These are phyloP conservation scores for Cercospora zeae-maydis DNA, from an alignment of 2,329 filamentous ascomycete genomes.

Conservation along the genomic window DNA sequence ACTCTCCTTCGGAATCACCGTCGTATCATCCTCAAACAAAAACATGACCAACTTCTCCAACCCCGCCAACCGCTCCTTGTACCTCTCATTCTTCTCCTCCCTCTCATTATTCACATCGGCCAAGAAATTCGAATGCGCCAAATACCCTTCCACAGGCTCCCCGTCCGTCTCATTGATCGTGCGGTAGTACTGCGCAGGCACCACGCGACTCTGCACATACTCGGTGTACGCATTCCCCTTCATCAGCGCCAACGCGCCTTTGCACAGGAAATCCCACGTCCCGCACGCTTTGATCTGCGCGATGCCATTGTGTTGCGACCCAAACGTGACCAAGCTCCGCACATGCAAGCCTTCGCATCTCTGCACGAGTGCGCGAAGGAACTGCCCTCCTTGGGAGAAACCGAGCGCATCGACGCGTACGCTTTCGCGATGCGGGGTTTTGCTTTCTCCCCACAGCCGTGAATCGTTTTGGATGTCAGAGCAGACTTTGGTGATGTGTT, in stretches of 20 bases:
- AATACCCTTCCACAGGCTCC: constrained; percentile 58
- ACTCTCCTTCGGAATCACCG: constrained; percentile 84
- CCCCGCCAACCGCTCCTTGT: constrained; percentile 64
- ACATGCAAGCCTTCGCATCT: constrained; percentile 83
- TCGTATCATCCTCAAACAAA: constrained; percentile 80
- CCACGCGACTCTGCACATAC: constrained; percentile 73
- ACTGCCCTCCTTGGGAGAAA: constrained; percentile 94
- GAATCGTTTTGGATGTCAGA: constrained; percentile 69
- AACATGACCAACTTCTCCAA: constrained; percentile 84
- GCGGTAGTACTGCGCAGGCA: constrained; percentile 94
- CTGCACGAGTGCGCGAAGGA: constrained; percentile 87
- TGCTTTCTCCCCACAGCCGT: constrained; percentile 52
- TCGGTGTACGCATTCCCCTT: constrained; percentile 74
- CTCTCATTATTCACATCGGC: constrained; percentile 97
- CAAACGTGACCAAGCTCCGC: constrained; percentile 79
- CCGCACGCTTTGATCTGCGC: constrained; percentile 73
- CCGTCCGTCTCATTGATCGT: constrained; percentile 55
- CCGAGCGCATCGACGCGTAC: constrained; percentile 74
- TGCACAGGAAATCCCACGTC: constrained; percentile 72
- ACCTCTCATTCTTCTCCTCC: constrained; percentile 65
- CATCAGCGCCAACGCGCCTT: constrained; percentile 72
- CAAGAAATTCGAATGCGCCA: constrained; percentile 79
- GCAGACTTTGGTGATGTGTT: constrained; percentile 75
- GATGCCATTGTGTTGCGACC: constrained; percentile 91
- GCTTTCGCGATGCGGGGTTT: background rate